Percentiles rank a stretch among this genome's conserved stretches.
phyloP scores from a whole-genome alignment of 1,284 basidiomycete species.

The Ustilago bromivora region DNA sequence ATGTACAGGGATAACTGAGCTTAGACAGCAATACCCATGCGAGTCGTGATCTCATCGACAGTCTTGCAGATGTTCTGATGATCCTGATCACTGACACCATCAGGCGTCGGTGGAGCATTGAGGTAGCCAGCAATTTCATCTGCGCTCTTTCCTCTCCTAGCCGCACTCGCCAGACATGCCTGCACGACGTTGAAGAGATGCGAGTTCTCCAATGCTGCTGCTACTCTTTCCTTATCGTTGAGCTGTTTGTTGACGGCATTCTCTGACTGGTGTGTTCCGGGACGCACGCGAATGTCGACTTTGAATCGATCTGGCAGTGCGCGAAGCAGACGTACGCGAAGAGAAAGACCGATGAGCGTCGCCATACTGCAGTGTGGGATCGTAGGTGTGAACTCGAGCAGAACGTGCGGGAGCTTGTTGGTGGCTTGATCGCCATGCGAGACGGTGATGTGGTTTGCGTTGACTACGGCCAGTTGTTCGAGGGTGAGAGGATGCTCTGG shows the following conservation, averaged over 20 bases:
- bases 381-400: constrained; percentile 81
- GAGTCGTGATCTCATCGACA: constrained; percentile 43
- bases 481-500: constrained; percentile 96
- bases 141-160: constrained; percentile 68
- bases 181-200: constrained; percentile 89
- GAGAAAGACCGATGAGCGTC: constrained; percentile 92
- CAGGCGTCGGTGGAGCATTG: constrained; percentile 18
- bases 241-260: constrained; percentile 96
- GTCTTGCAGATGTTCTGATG: constrained; percentile 50
- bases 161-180: constrained; percentile 79
- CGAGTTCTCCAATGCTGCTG: constrained; percentile 93
- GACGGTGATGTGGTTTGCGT: constrained; percentile 85
- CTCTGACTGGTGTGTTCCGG: constrained; percentile 95
- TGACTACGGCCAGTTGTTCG: constrained; percentile 95
- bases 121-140: constrained; percentile 41
- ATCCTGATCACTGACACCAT: constrained; percentile 18
- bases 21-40: constrained; percentile 45
- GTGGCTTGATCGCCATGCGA: constrained; percentile 63
- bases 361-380: constrained; percentile 99
- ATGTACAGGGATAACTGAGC: background rate
- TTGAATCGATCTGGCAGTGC: constrained; percentile 93
- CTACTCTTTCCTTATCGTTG: constrained; percentile 98
- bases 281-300: constrained; percentile 91
- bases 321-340: constrained; percentile 89
- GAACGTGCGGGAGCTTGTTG: constrained; percentile 73